These are phyloP conservation scores for Taphrina deformans DNA, from an alignment of 1,139 yeast species.

Conservation along the genomic window DNA sequence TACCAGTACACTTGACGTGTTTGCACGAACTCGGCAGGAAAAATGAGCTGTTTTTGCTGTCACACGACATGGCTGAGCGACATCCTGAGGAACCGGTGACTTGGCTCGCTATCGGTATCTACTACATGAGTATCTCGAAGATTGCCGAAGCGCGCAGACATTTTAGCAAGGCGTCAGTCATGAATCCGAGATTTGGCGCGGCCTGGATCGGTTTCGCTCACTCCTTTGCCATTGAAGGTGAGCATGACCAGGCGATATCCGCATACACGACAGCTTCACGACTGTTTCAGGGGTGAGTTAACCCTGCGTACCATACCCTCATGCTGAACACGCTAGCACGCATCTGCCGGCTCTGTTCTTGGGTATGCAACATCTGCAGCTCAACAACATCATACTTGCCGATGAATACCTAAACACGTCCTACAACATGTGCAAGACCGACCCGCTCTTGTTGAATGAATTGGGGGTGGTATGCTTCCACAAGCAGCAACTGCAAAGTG, in stretches of 20 bases:
- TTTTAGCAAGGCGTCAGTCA: constrained; percentile 83
- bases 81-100: constrained; percentile 82
- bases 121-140: constrained; percentile 74
- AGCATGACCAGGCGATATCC: constrained; percentile 96
- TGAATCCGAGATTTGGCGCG: constrained; percentile 87
- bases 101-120: constrained; percentile 91
- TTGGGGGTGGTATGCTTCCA: constrained; percentile 87
- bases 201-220: constrained; percentile 99
- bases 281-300: constrained; percentile 71
- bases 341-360: constrained; percentile 86
- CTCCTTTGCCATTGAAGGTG: constrained; percentile 96
- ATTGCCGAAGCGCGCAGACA: constrained; percentile 80
- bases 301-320: neutral
- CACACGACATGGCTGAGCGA: constrained; percentile 83
- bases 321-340: constrained; percentile 46
- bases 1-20: constrained; percentile 82
- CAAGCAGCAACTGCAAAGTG: constrained; percentile 63
- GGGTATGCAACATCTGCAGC: constrained; percentile 94
- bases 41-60: constrained; percentile 73
- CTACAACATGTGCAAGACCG: constrained; percentile 73
- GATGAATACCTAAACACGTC: constrained; percentile 82
- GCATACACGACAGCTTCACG: constrained; percentile 96
- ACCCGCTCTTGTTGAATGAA: constrained; percentile 86
- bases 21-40: constrained; percentile 81
- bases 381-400: constrained; percentile 77